Evolutionary conservation across 169 alveolate species (phyloP).

Genomic region (Eimeria acervulina): DNA sequence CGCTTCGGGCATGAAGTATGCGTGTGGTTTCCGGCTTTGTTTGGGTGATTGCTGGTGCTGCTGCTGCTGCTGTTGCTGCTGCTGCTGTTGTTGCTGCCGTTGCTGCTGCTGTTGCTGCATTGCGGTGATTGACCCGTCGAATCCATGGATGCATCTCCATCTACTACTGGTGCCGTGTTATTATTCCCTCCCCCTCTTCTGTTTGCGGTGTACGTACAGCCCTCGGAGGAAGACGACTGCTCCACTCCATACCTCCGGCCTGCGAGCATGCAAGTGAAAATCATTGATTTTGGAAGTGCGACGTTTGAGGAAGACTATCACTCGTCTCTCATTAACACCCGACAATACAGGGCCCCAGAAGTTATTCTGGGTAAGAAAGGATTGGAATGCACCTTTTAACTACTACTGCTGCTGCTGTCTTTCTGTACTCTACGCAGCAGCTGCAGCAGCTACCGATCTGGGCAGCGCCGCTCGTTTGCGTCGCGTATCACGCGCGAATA

Average conservation of each 20-base stretch:
- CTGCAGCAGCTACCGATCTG: too few relatives aligned
- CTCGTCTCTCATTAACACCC: slow-evolving; percentile 97
- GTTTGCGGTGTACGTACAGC: slow-evolving; percentile 23
- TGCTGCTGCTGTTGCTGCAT: slow-evolving; percentile 21
- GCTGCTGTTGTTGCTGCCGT: slow-evolving; percentile 7
- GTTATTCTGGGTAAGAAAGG: slow-evolving; percentile 93
- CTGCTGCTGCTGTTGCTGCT: too few relatives aligned
- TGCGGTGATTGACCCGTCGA: too few relatives aligned
- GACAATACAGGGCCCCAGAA: slow-evolving; percentile 99
- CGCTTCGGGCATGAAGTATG: too few relatives aligned
- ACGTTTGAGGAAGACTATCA: slow-evolving; percentile 97
- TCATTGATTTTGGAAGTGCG: slow-evolving; percentile 99
- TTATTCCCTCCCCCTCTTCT: not conserved
- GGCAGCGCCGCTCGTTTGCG: too few relatives aligned
- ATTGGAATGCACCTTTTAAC: not conserved
- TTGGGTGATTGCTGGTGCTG: too few relatives aligned
- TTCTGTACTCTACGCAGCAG: not conserved
- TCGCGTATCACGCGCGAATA: not conserved
- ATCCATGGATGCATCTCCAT: too few relatives aligned
- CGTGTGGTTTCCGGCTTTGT: too few relatives aligned
- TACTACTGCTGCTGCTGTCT: too few relatives aligned
- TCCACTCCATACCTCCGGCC: slow-evolving; percentile 87
- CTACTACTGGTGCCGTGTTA: too few relatives aligned
- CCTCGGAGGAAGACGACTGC: slow-evolving; percentile 35
- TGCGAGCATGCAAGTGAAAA: slow-evolving; percentile 92